Base-by-base conservation (phyloP, 768 basidiomycete species). In the Neoboletus brunneissimus region DNA sequence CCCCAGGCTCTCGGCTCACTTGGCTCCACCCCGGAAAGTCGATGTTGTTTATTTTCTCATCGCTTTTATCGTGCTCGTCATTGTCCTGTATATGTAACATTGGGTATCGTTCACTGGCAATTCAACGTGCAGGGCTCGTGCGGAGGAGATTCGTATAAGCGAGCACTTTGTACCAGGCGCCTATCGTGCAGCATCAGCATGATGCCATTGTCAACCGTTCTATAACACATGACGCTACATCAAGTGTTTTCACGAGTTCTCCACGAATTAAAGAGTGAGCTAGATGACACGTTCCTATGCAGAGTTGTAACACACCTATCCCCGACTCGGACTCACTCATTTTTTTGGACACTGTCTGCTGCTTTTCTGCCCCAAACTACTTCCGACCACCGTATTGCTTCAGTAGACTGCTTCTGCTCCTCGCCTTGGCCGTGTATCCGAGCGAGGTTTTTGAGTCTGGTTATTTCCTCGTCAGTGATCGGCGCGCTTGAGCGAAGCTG, bases 391-490 rank as follows among this genome's bases (percentile, higher is more conserved):
- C 71, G 66, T 40, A 80, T 71, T 65, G 48, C 58, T 16, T 55
- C 59, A 0, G 53, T 43, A 22, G 62, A 18, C 23, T 52, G 54
- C 57, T 68, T 15, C 48, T 43, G 20, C 20, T 22, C 48, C 32
- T 60, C 62, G n/a, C 57, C 53, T 40, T 69, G 58, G 25, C 59
- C 63, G n/a, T 72, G 71, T 38, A 64, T 65, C 23, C 75, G 74
- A 37, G 82, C 84, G 23, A 90, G 77, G 51, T 75, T 79, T 63
- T 77, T 79, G 51, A 89, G 69, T 55, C 80, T 73, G 41, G 73
- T 77, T 25, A 88, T 70, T 61, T 88, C 87, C 34, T 73, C 79
- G 60, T 72, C 70, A 4, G 79, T 72, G 48, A 84, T 65, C 1
- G 72, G 61, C 52, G 75, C 76, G 50, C 77, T 76, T 2, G 80